Conservation (phyloP, 768 basidiomycete species). For the Lentinus tigrinus region DNA sequence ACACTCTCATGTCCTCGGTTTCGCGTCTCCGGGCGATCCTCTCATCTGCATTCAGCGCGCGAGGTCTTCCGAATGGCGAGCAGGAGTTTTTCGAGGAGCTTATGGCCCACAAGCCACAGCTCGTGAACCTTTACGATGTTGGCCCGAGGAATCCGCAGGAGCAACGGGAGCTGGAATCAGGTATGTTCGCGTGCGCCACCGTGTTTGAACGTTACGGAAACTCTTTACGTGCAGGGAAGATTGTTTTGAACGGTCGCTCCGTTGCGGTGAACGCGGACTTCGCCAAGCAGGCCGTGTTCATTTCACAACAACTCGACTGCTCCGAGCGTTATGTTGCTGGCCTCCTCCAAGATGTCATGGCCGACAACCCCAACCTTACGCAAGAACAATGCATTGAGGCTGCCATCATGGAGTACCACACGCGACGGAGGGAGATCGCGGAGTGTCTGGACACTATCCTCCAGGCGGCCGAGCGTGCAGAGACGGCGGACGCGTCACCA, state of each 20-base stretch:
- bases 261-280: slow-evolving; percentile 79
- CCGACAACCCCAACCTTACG: slow-evolving; percentile 61
- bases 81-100: slow-evolving; percentile 77
- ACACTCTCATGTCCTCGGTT: slow-evolving; percentile 54
- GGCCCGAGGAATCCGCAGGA: slow-evolving; percentile 62
- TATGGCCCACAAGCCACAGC: slow-evolving; percentile 60
- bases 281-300: slow-evolving; percentile 70
- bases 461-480: slow-evolving; percentile 55
- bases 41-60: slow-evolving; percentile 44
- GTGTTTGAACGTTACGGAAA: not conserved
- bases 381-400: slow-evolving; percentile 60
- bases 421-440: slow-evolving; percentile 64
- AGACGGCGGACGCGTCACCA: slow-evolving; percentile 42
- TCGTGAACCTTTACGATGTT: slow-evolving; percentile 65
- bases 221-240: slow-evolving; percentile 51
- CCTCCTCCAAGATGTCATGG: slow-evolving; percentile 63
- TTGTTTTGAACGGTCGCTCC: slow-evolving; percentile 59
- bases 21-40: slow-evolving; percentile 55
- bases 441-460: slow-evolving; percentile 71
- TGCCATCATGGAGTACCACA: slow-evolving; percentile 66
- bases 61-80: slow-evolving; percentile 51
- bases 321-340: slow-evolving; percentile 81
- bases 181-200: slow-evolving; percentile 32
- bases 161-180: slow-evolving; percentile 68
- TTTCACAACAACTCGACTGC: slow-evolving; percentile 76